phyloP scores from a whole-genome alignment of 2,329 filamentous ascomycete species.

The Aspergillus brasiliensis region DNA sequence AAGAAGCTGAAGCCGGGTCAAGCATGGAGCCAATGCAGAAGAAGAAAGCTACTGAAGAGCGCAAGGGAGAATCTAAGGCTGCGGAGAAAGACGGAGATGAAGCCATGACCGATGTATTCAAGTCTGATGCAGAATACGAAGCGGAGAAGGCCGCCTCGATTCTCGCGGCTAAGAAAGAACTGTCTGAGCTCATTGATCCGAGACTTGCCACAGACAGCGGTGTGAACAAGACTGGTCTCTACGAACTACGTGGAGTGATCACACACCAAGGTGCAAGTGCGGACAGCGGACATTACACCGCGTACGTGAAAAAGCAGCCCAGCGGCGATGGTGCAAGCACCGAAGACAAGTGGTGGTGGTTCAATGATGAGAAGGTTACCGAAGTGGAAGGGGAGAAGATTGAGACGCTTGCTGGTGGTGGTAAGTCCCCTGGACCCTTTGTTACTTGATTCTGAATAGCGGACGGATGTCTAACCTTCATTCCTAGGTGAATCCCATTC shows the following conservation, averaged over 20 bases:
- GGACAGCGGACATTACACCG: slow-evolving; percentile 96
- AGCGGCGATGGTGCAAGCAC: slow-evolving; percentile 71
- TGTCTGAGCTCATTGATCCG: slow-evolving; percentile 74
- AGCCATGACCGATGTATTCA: slow-evolving; percentile 75
- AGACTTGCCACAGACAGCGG: slow-evolving; percentile 75
- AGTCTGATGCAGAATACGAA: slow-evolving; percentile 92
- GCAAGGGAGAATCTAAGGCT: slow-evolving; percentile 52
- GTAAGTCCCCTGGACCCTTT: slow-evolving; percentile 47
- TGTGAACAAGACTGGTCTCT: slow-evolving; percentile 90
- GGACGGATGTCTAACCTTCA: slow-evolving; percentile 19
- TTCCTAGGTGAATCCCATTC: slow-evolving; percentile 52
- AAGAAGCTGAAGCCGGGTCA: slow-evolving; percentile 34
- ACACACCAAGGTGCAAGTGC: slow-evolving; percentile 96
- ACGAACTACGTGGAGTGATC: slow-evolving; percentile 90
- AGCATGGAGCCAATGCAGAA: slow-evolving; percentile 48
- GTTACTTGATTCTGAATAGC: not conserved
- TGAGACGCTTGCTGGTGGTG: slow-evolving; percentile 83
- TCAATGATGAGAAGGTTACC: slow-evolving; percentile 96
- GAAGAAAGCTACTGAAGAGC: slow-evolving; percentile 53
- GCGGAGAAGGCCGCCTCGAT: slow-evolving; percentile 78
- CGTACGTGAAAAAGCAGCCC: slow-evolving; percentile 91
- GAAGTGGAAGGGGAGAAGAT: slow-evolving; percentile 93
- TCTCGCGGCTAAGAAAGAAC: slow-evolving; percentile 80
- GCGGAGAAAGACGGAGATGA: slow-evolving; percentile 67
- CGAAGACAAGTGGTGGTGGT: slow-evolving; percentile 99